Evolutionary conservation across 306 rosid genomes (phyloP), one percentile per base, ranked within the genome.

Genomic region (Citrullus amarus): DNA sequence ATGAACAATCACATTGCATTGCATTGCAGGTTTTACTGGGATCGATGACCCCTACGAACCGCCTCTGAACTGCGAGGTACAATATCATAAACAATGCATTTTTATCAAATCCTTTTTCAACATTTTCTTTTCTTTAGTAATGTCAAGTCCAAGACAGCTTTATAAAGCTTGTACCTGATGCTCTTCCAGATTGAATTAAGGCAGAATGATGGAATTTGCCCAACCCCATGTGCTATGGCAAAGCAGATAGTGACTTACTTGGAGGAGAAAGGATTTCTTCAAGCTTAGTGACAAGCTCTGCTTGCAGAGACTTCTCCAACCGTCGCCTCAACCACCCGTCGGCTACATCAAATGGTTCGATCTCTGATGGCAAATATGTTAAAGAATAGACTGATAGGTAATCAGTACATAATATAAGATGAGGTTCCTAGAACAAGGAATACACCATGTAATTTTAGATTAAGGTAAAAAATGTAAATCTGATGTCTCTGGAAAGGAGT

Each of bases 41-140:
- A 90, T 92, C 14, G 96, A 92, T 58, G 97, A 92, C 80, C 93
- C 93, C n/a, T 92, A 90, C 43, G 97, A 92, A 72, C 86, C 88
- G 60, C 97, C 96, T 14, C n/a, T 88, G 34, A 90, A 89, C 67
- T 89, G 93, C 30, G 96, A 92, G 97, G 97, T 92, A 87, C 36
- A 6, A 11, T 6, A 34, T 75, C 34, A 30, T 55, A 11, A 54
- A 74, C 25, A 8, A 44, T 39, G 16, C 74, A 10, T 43, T 3
- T 32, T 68, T 2, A 41, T 39, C 74, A 39, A 66, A 38, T 67
- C 75, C 18, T 43, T 68, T 54, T 43, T 43, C 55, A 68, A 71
- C 22, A 71, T 14, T 14, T 41, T 28, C 16, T 16, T 39, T 66
- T 39, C 30, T 9, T 38, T 38, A 66, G 73, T 14, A 13, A 70